Percentiles rank a stretch among this genome's conserved stretches.
Conservation (phyloP, 202 grass and related monocot species). For the Brachypodium distachyon region DNA sequence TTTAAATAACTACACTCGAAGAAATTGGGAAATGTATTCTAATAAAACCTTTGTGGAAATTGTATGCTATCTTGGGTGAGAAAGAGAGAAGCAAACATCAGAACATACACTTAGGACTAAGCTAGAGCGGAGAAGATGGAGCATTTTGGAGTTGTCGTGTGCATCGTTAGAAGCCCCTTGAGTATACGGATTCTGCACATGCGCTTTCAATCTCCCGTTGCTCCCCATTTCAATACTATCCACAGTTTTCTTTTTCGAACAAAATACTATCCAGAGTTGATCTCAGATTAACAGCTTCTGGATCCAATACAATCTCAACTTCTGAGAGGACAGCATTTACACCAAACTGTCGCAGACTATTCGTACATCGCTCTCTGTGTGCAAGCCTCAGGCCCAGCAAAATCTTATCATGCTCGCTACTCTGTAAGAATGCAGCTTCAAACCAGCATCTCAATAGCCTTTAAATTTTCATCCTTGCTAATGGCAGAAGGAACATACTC, state of each 20-base stretch:
- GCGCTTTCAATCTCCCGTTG: conserved; percentile 52
- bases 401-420: conserved; percentile 74
- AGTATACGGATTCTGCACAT: conserved; percentile 76
- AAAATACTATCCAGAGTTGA: no score
- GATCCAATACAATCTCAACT: conserved; percentile 77
- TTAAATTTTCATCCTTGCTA: conserved; percentile 82
- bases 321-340: conserved; percentile 50
- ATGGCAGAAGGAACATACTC: conserved; percentile 76
- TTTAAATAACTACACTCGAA: neutral
- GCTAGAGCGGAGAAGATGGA: conserved; percentile 75
- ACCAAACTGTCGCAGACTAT: conserved; percentile 40
- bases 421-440: conserved; percentile 86
- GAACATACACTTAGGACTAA: conserved; percentile 86
- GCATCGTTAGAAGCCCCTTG: conserved; percentile 68
- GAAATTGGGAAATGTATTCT: neutral
- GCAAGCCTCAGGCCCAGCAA: conserved; percentile 56
- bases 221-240: conserved; percentile 64
- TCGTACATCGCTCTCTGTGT: conserved; percentile 41
- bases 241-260: no score
- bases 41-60: neutral
- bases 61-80: neutral
- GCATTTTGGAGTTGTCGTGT: conserved; percentile 85
- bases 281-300: conserved; percentile 69
- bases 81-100: neutral
- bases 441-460: conserved; percentile 95